Base-by-base conservation (phyloP, 768 basidiomycete genomes). In the Hypsizygus marmoreus region DNA sequence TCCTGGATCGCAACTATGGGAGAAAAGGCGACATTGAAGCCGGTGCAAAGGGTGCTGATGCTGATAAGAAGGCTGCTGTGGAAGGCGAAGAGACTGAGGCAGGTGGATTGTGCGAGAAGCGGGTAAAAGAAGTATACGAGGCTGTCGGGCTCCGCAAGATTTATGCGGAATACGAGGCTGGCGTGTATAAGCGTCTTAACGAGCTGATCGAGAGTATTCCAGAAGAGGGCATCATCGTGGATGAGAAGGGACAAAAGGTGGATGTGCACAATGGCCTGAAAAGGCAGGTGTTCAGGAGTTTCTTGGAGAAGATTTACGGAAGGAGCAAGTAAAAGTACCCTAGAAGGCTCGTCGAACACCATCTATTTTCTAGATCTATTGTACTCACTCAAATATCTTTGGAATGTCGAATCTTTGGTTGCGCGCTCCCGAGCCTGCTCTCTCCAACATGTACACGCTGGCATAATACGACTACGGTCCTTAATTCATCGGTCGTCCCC, bases 221-320 rank as follows among this genome's bases (percentile, higher is more conserved):
- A 0, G 91, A 91, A 71, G 64, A 61, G 6, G 59, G 62, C 34
- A 51, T 43, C 28, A 57, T 56, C 22, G 44, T 55, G 6, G 62
- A 56, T 9, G 71, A 64, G 10, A 67, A 71, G 49, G 66, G 65
- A 0, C 33, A 49, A 23, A 53, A 51, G 29, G 48, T 50, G 19
- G 49, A 50, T 4, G 20, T 36, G 5, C 54, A 57, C 9, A 43
- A 39, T 22, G 73, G 73, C 17, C 61, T 84, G 69, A 79, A 67
- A 60, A 67, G 72, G 42, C 83, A 82, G 50, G 87, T 97, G 47
- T 95, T 97, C 68, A 77, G 75, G 50, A 83, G 77, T 57, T 97
- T 97, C 73, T 69, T 98, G 63, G 77, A 79, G 49, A 98, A 98
- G 76, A 95, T 98, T 26, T 80, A 83, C 56, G 75, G 76, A 65